phyloP scores from a whole-genome alignment of 2,329 filamentous ascomycete genomes.

The Tolypocladium tropicale region DNA sequence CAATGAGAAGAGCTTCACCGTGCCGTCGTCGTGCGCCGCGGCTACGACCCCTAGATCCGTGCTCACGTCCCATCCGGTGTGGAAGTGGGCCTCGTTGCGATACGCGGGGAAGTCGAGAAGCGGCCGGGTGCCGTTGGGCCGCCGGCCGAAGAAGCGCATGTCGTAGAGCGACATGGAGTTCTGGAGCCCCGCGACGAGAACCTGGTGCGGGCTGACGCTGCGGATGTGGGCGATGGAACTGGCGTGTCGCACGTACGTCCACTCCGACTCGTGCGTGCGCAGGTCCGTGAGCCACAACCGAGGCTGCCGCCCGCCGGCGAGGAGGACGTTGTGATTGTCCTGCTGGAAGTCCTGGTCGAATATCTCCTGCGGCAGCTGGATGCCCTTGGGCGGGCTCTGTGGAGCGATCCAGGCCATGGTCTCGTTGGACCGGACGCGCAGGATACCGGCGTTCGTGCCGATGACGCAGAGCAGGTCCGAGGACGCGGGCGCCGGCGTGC shows the following conservation, averaged over 20 bases:
- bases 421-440: constrained; percentile 22
- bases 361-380: constrained; percentile 23
- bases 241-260: constrained; percentile 22
- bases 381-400: constrained; percentile 7
- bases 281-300: constrained; percentile 35
- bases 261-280: constrained; percentile 23
- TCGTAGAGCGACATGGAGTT: constrained; percentile 47
- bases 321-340: constrained; percentile 31
- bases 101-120: constrained; percentile 39
- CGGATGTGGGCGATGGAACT: constrained; percentile 39
- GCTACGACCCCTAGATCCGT: constrained; percentile 38
- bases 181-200: constrained; percentile 42
- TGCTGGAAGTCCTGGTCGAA: constrained; percentile 39
- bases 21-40: constrained; percentile 40
- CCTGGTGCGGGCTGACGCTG: constrained; percentile 35
- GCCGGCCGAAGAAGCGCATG: constrained; percentile 29
- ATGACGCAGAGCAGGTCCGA: constrained; percentile 33
- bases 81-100: constrained; percentile 35
- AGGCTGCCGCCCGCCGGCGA: constrained; percentile 41
- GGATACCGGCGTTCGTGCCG: constrained; percentile 37
- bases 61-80: constrained; percentile 42
- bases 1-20: constrained; percentile 39
- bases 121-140: constrained; percentile 18
- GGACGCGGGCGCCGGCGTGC: constrained; percentile 28
- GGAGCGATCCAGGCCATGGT: constrained; percentile 23